Conservation (phyloP, 83 land plant species). For the Diphasiastrum complanatum region DNA sequence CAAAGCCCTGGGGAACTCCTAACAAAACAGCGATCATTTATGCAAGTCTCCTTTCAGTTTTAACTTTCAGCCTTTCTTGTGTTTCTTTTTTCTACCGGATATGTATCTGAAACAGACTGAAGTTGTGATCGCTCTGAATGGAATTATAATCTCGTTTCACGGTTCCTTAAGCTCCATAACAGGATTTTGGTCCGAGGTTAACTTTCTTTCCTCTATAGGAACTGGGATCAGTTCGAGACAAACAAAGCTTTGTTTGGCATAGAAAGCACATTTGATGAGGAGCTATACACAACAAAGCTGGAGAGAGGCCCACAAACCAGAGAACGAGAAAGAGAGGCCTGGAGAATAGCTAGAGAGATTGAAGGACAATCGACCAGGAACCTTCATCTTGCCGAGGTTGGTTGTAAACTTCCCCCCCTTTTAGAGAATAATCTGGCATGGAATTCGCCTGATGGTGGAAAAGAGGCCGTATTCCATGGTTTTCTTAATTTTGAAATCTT, state of each 20-base stretch:
- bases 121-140: too few species aligned
- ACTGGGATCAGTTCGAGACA: slow-evolving; percentile 92
- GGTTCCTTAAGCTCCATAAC: too few species aligned
- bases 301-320: slow-evolving; percentile 84
- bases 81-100: too few species aligned
- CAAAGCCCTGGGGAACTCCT: too few species aligned
- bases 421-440: background rate
- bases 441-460: background rate
- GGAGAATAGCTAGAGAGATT: slow-evolving; percentile 81
- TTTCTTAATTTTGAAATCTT: background rate
- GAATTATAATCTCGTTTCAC: too few species aligned
- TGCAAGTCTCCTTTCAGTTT: too few species aligned
- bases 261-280: slow-evolving; percentile 91
- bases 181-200: too few species aligned
- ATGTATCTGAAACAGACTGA: too few species aligned
- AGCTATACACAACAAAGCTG: slow-evolving; percentile 88
- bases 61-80: too few species aligned
- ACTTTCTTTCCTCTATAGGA: slow-evolving; percentile 28
- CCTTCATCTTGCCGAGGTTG: slow-evolving; percentile 87
- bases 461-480: background rate
- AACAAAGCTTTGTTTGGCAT: slow-evolving; percentile 86
- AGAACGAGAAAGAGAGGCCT: slow-evolving; percentile 73
- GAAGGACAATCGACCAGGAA: slow-evolving; percentile 68
- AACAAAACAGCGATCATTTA: too few species aligned
- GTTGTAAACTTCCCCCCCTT: background rate